Percentiles rank a stretch among this genome's conserved stretches.
Conservation (phyloP, 2,329 filamentous ascomycete species). For the Gliomastix tumulicola region DNA sequence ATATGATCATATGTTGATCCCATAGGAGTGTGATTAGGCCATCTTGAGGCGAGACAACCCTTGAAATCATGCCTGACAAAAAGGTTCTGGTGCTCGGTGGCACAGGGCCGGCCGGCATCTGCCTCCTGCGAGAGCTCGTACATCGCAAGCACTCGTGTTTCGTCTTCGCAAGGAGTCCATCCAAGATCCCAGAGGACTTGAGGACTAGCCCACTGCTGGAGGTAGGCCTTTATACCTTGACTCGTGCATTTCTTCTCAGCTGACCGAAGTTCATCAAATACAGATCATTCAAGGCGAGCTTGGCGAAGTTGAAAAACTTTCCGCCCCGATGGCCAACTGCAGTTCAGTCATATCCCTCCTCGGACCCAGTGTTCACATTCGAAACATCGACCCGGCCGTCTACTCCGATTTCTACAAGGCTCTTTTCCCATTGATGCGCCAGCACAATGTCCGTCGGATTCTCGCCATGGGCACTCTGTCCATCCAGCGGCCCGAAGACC, state of each 20-base stretch:
- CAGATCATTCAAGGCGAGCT: slow-evolving; percentile 1
- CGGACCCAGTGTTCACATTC: background rate
- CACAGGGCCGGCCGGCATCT: slow-evolving; percentile 1
- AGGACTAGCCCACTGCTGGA: background rate
- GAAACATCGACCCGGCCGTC: background rate
- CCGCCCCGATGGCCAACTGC: background rate
- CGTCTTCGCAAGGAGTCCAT: slow-evolving; percentile 1
- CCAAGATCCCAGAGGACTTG: slow-evolving; percentile 1
- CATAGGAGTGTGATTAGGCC: too few relatives aligned
- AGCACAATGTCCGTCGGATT: slow-evolving; percentile 20
- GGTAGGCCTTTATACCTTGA: background rate
- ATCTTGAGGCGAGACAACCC: too few relatives aligned
- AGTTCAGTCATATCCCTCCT: background rate
- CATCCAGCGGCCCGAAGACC: slow-evolving; percentile 14
- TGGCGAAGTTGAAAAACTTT: background rate
- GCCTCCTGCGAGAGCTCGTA: slow-evolving; percentile 1
- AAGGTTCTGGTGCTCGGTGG: slow-evolving; percentile 1
- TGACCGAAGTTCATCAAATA: background rate
- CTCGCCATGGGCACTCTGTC: slow-evolving; percentile 24
- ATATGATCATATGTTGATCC: too few relatives aligned
- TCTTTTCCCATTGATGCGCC: slow-evolving; percentile 16
- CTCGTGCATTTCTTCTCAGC: background rate
- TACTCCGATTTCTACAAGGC: slow-evolving; percentile 9
- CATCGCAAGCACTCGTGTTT: background rate
- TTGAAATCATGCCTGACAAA: background rate